Evolutionary conservation across 2,329 filamentous ascomycete genomes (phyloP).

Genomic region (Diaporthe destruens): DNA sequence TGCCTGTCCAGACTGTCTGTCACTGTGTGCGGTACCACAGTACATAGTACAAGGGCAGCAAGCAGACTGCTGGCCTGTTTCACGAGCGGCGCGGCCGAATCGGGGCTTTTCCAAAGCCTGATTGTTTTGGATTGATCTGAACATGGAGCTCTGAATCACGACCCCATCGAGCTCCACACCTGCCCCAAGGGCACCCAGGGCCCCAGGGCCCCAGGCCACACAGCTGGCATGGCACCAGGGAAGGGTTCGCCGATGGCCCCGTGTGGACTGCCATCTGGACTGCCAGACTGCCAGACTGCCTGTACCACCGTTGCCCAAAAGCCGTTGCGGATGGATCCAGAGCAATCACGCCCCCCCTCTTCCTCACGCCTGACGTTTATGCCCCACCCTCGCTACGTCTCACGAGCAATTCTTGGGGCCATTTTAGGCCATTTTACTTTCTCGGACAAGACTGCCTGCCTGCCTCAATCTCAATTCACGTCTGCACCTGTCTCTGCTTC

Average conservation of each 20-base stretch:
- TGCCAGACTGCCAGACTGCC: neutral
- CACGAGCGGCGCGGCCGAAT: conserved; percentile 31
- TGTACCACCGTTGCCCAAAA: conserved; percentile 9
- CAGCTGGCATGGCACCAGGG: conserved; percentile 2
- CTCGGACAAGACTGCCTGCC: conserved; percentile 15
- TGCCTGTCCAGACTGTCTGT: too few species aligned
- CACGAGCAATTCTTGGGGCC: conserved; percentile 38
- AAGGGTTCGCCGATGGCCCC: conserved; percentile 21
- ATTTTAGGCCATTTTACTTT: conserved; percentile 23
- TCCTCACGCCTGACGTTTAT: conserved; percentile 36
- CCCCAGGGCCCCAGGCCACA: conserved; percentile 2
- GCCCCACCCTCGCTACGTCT: conserved; percentile 40
- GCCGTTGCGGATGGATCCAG: conserved; percentile 22
- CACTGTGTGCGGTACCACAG: neutral
- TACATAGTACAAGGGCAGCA: too few species aligned
- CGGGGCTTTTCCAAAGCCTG: conserved; percentile 27
- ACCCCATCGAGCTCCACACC: conserved; percentile 21
- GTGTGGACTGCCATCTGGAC: neutral
- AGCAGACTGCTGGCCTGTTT: conserved; percentile 18
- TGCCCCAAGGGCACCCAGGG: neutral
- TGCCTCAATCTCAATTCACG: neutral
- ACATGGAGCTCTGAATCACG: conserved; percentile 34
- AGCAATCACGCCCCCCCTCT: neutral
- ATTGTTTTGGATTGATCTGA: conserved; percentile 35
- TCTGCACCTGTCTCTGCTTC: neutral